Percentiles rank a stretch among this genome's conserved stretches.
phyloP scores from a whole-genome alignment of 306 rosid genomes.

The Elaeagnus macrophylla region DNA sequence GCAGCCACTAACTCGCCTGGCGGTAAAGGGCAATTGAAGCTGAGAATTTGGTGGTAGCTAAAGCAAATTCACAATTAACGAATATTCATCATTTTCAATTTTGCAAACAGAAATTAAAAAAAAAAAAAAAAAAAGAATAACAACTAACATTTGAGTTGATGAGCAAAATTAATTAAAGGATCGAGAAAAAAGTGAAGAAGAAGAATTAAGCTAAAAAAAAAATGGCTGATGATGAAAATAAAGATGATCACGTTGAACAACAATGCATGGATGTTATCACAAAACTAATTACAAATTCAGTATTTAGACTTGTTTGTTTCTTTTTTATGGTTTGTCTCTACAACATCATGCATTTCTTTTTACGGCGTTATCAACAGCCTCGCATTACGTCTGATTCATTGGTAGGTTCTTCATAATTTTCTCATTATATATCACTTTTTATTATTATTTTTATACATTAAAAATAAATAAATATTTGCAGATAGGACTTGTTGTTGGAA shows the following conservation, averaged over 20 bases:
- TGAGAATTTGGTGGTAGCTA: constrained; percentile 18
- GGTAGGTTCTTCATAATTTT: constrained; percentile 29
- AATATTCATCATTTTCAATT: neutral
- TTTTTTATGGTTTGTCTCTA: constrained; percentile 56
- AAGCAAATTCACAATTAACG: constrained; percentile 5
- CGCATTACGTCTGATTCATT: constrained; percentile 61
- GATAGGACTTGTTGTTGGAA: constrained; percentile 71
- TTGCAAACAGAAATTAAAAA: neutral
- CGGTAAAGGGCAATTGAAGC: constrained; percentile 20
- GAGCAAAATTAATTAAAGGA: too few relatives aligned
- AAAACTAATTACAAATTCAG: constrained; percentile 26
- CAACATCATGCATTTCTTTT: constrained; percentile 46
- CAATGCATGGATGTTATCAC: constrained; percentile 43
- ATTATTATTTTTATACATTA: neutral
- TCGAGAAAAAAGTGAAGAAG: too few relatives aligned
- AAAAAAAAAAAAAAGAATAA: neutral
- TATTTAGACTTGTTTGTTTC: constrained; percentile 39
- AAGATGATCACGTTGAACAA: neutral
- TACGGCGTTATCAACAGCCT: constrained; percentile 63
- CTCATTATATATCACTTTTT: neutral
- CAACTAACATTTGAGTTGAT: too few relatives aligned
- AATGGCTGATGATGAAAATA: too few relatives aligned
- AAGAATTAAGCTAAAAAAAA: too few relatives aligned
- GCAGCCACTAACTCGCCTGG: constrained; percentile 29
- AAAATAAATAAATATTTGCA: constrained; percentile 21